phyloP scores from a whole-genome alignment of 148 eudicot genomes.

The Fagopyrum tataricum region DNA sequence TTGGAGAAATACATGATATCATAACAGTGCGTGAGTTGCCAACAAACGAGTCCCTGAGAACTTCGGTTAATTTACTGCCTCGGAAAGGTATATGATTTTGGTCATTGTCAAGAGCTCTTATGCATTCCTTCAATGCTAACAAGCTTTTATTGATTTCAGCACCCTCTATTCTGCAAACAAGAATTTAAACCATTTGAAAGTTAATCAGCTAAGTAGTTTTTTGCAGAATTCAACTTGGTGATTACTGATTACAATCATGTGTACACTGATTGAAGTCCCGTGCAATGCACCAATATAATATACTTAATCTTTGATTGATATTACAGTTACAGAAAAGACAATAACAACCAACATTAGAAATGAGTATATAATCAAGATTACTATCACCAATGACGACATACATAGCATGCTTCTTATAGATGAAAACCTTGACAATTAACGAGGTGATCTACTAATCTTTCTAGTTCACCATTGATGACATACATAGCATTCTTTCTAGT shows the following conservation, averaged over 20 bases:
- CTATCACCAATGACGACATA: background rate
- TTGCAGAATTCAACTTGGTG: no score
- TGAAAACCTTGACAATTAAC: background rate
- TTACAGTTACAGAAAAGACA: no score
- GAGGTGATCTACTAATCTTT: background rate
- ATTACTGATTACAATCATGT: background rate
- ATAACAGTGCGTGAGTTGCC: slow-evolving; percentile 96
- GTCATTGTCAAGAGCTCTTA: slow-evolving; percentile 97
- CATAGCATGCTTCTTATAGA: background rate
- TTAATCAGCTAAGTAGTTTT: background rate
- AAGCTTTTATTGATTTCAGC: slow-evolving; percentile 99
- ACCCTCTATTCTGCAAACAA: slow-evolving; percentile 73
- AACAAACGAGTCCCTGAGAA: slow-evolving; percentile 93
- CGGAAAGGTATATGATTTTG: slow-evolving; percentile 95
- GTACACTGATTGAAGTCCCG: background rate
- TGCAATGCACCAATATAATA: no score
- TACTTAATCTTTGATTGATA: no score
- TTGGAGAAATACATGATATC: slow-evolving; percentile 98
- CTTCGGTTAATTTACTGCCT: slow-evolving; percentile 99
- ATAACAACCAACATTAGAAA: no score
- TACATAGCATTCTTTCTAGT: no score
- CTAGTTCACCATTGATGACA: no score
- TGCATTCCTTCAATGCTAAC: slow-evolving; percentile 97
- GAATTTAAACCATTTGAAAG: background rate
- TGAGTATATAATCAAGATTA: no score